Base-by-base conservation (phyloP, 2,329 filamentous ascomycete species). In the Fusarium sp. region DNA sequence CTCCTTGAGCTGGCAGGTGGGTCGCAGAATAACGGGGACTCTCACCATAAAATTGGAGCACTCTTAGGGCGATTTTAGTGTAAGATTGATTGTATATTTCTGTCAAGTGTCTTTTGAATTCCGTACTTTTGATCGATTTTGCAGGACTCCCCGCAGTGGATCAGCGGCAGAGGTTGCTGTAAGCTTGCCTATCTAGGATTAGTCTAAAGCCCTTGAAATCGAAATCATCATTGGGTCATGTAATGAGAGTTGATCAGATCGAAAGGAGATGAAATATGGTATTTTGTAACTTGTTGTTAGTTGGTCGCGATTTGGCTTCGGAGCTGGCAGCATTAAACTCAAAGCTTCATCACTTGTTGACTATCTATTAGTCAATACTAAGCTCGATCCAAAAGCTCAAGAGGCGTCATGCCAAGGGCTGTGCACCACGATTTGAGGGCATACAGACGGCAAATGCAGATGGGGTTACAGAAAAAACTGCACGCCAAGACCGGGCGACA, bases 151-250 rank as follows among this genome's bases (percentile, higher is more conserved):
- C 66, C 60, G 58, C 63, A 68, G 63, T 69, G 72, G 72, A 59
- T 64, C 66, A 62, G 61, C 72, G 58, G 71, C 63, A 73, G 63
- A 60, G 46, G 62, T 69, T 68, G 66, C 28, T 58, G 26, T 51
- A 59, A 57, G 42, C 49, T 61, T 68, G 49, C 71, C 53, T 42
- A 55, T 63, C 36, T 18, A 38, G 59, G 48, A 49, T 58, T 74
- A 74, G 69, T 38, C 26, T 40, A 6, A 58, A 18, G 42, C 39
- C 33, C 26, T 52, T 31, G 42, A 50, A 28, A 24, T 22, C 39
- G 46, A 48, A 39, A 48, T 45, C 26, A 43, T 40, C 17, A 39
- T 26, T 48, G 39, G 52, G 44, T 53, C 56, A 54, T 51, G 58
- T 33, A 50, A 31, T 49, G 28, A 45, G 24, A 53, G 48, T 20